Evolutionary conservation across 1,139 yeast genomes (phyloP).

Genomic region (Lodderomyces beijingensis): DNA sequence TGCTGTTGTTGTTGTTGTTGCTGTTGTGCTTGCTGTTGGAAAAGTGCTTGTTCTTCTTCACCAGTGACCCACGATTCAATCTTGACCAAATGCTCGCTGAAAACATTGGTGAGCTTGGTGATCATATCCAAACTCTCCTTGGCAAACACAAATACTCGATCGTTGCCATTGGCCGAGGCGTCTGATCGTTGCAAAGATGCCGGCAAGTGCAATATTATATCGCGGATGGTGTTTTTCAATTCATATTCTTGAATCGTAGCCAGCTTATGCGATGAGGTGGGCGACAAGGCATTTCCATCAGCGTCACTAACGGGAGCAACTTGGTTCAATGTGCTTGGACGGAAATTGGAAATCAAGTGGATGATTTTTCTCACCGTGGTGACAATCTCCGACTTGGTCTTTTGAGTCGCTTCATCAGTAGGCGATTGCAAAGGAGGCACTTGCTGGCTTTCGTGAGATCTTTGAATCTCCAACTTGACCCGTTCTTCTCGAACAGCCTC

Average conservation of each 20-base stretch:
- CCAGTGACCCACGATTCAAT: slow-evolving; percentile 81
- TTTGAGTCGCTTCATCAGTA: slow-evolving; percentile 24
- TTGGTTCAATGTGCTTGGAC: slow-evolving; percentile 55
- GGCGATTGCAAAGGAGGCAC: not conserved
- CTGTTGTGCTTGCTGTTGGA: slow-evolving; percentile 9
- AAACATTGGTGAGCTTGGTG: slow-evolving; percentile 72
- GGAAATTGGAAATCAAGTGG: slow-evolving; percentile 78
- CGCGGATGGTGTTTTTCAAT: slow-evolving; percentile 70
- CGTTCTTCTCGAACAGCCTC: slow-evolving; percentile 14
- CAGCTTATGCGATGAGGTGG: slow-evolving; percentile 12
- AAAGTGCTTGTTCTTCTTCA: slow-evolving; percentile 20
- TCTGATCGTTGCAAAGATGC: slow-evolving; percentile 17
- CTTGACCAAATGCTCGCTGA: slow-evolving; percentile 75
- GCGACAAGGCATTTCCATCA: slow-evolving; percentile 7
- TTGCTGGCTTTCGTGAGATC: slow-evolving; percentile 7
- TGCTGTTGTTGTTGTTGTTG: not conserved
- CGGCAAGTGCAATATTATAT: slow-evolving; percentile 72
- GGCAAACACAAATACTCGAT: slow-evolving; percentile 73
- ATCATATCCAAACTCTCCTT: slow-evolving; percentile 89
- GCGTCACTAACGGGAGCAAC: not conserved
- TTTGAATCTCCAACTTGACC: slow-evolving; percentile 8
- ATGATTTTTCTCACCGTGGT: slow-evolving; percentile 87
- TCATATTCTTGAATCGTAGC: slow-evolving; percentile 16
- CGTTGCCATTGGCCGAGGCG: slow-evolving; percentile 30
- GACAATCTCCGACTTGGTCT: slow-evolving; percentile 74